Evolutionary conservation across 2,329 filamentous ascomycete species (phyloP).

Genomic region (Fusarium newnesense): DNA sequence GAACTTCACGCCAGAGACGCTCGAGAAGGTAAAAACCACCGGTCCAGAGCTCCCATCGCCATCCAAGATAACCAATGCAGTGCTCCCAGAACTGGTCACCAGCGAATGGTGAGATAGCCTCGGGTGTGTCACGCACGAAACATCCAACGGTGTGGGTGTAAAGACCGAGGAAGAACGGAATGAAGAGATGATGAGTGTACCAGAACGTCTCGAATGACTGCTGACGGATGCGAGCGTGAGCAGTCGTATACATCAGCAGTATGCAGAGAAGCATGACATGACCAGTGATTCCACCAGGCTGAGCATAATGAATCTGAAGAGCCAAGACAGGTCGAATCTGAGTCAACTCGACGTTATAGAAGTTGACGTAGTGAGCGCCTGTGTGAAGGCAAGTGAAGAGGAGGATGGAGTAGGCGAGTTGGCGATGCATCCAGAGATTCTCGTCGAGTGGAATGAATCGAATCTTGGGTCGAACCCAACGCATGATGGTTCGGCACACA

Average conservation of each 20-base stretch:
- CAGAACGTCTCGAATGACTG: constrained; percentile 99
- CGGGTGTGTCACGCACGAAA: constrained; percentile 86
- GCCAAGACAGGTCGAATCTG: constrained; percentile 85
- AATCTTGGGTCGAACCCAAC: constrained; percentile 86
- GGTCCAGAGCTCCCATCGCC: constrained; percentile 94
- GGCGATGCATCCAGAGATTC: constrained; percentile 95
- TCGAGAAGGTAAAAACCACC: constrained; percentile 88
- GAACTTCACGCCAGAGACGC: constrained; percentile 90
- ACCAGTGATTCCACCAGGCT: constrained; percentile 91
- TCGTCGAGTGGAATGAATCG: constrained; percentile 94
- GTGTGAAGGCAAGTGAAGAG: constrained; percentile 84
- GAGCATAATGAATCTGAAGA: constrained; percentile 89
- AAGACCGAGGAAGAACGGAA: constrained; percentile 91
- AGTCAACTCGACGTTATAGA: constrained; percentile 90
- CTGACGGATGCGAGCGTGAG: constrained; percentile 91
- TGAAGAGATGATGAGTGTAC: constrained; percentile 99
- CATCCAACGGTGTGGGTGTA: constrained; percentile 97
- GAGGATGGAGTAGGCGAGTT: constrained; percentile 89
- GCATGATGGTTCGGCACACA: constrained; percentile 91
- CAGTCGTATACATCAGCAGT: constrained; percentile 97
- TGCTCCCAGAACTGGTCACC: constrained; percentile 86
- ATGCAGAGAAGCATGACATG: constrained; percentile 99
- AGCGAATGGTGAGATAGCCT: constrained; percentile 84
- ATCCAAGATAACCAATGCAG: constrained; percentile 94
- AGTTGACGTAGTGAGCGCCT: constrained; percentile 92